A percentile compares a stretch with the other conserved stretches of the same genome.
phyloP scores from a whole-genome alignment of 1,139 yeast genomes.

The Suzukiozyma palmioleophila region DNA sequence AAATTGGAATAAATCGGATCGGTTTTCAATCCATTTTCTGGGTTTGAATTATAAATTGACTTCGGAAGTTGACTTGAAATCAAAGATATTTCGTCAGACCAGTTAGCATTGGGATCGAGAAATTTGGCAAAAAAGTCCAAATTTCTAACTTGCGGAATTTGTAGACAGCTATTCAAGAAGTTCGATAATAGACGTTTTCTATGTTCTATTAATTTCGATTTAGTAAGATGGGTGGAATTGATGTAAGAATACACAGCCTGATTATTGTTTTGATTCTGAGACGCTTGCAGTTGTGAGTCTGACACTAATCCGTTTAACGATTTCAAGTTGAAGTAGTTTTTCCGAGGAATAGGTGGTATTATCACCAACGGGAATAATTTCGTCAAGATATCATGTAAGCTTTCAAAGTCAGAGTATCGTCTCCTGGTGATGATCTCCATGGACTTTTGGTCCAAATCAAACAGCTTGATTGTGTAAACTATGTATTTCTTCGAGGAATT shows the following conservation, averaged over 20 bases:
- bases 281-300: slow-evolving; percentile 3
- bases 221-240: slow-evolving; percentile 41
- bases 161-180: slow-evolving; percentile 73
- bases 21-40: slow-evolving; percentile 50
- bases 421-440: slow-evolving; percentile 66
- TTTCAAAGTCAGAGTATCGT: slow-evolving; percentile 89
- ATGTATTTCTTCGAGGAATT: slow-evolving; percentile 64
- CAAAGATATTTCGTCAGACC: slow-evolving; percentile 52
- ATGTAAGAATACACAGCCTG: slow-evolving; percentile 32
- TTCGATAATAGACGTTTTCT: slow-evolving; percentile 75
- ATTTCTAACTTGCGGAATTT: slow-evolving; percentile 50
- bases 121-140: slow-evolving; percentile 70
- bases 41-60: slow-evolving; percentile 48
- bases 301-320: slow-evolving; percentile 32
- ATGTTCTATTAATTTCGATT: slow-evolving; percentile 45
- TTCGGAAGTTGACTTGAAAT: slow-evolving; percentile 40
- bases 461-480: slow-evolving; percentile 69
- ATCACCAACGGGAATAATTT: slow-evolving; percentile 77
- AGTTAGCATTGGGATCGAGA: slow-evolving; percentile 78
- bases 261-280: slow-evolving; percentile 4
- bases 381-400: slow-evolving; percentile 63
- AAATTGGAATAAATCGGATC: slow-evolving; percentile 58
- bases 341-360: slow-evolving; percentile 94
- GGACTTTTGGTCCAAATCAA: slow-evolving; percentile 23
- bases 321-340: slow-evolving; percentile 51